These are phyloP conservation scores for Malus hybrid DNA, from an alignment of 331 rosid species.

Conservation along the genomic window DNA sequence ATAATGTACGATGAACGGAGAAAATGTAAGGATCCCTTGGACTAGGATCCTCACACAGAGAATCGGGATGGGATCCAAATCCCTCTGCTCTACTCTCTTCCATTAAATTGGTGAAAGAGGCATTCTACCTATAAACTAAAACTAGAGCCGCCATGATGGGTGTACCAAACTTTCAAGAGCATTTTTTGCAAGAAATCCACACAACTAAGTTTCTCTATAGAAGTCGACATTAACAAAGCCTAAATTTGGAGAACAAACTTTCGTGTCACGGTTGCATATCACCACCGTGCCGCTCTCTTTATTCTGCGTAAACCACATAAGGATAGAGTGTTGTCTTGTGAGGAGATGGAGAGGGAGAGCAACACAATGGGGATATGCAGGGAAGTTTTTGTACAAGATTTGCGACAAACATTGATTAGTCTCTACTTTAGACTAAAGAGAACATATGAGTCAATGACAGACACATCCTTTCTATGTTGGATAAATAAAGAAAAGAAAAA, in stretches of 20 bases:
- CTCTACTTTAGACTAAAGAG: background rate
- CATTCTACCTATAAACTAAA: background rate
- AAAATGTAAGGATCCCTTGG: too few species aligned
- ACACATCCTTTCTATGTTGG: background rate
- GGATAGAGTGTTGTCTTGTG: too few species aligned
- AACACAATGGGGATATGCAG: too few species aligned
- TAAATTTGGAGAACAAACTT: background rate
- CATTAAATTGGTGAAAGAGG: constrained; percentile 3
- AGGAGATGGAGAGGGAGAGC: too few species aligned
- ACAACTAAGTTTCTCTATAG: background rate
- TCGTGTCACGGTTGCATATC: too few species aligned
- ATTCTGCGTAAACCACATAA: too few species aligned
- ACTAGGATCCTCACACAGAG: too few species aligned
- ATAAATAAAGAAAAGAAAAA: background rate
- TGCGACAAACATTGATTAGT: background rate
- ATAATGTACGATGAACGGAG: too few species aligned
- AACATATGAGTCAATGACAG: background rate
- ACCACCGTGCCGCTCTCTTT: too few species aligned
- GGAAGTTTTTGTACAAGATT: too few species aligned
- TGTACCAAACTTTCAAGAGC: constrained; percentile 12
- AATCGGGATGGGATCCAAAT: too few species aligned
- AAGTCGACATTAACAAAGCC: background rate
- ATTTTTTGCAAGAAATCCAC: constrained; percentile 8
- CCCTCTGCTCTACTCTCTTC: background rate
- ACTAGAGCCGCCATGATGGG: constrained; percentile 18